Percentiles rank a stretch among this genome's conserved stretches.
phyloP scores from a whole-genome alignment of 805 yeast genomes.

The Saccharomycopsis selenospora region DNA sequence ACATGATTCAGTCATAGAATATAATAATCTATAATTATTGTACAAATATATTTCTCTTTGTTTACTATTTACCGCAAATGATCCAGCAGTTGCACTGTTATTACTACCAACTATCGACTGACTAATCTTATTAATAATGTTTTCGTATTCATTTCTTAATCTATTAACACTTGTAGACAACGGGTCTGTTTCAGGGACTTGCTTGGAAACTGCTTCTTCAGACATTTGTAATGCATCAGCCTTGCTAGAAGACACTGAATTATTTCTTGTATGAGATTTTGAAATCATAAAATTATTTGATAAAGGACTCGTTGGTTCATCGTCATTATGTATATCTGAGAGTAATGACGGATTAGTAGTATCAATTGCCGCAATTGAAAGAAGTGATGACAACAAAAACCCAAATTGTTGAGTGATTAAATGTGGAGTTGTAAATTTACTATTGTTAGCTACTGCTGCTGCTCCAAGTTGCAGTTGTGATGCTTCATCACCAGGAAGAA shows the following conservation, averaged over 20 bases:
- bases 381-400: conserved; percentile 58
- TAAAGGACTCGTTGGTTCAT: neutral
- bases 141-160: conserved; percentile 74
- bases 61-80: conserved; percentile 31
- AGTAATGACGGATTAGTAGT: conserved; percentile 10
- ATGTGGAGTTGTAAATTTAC: conserved; percentile 37
- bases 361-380: conserved; percentile 43
- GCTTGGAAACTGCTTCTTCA: neutral
- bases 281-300: conserved; percentile 5
- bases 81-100: conserved; percentile 3
- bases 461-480: no score
- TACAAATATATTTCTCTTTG: conserved; percentile 64
- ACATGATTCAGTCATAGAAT: conserved; percentile 27
- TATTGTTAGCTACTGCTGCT: no score
- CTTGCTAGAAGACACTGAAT: neutral
- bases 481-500: neutral
- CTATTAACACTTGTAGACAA: conserved; percentile 60
- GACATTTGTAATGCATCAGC: neutral
- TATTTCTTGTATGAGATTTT: conserved; percentile 5
- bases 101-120: conserved; percentile 30
- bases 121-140: conserved; percentile 63
- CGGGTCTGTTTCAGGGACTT: conserved; percentile 44
- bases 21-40: conserved; percentile 53
- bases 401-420: conserved; percentile 76
- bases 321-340: conserved; percentile 2